A percentile compares a stretch with the other conserved stretches of the same genome.
Conservation (phyloP, 2,329 filamentous ascomycete genomes). For the Penicillium frequentans region DNA sequence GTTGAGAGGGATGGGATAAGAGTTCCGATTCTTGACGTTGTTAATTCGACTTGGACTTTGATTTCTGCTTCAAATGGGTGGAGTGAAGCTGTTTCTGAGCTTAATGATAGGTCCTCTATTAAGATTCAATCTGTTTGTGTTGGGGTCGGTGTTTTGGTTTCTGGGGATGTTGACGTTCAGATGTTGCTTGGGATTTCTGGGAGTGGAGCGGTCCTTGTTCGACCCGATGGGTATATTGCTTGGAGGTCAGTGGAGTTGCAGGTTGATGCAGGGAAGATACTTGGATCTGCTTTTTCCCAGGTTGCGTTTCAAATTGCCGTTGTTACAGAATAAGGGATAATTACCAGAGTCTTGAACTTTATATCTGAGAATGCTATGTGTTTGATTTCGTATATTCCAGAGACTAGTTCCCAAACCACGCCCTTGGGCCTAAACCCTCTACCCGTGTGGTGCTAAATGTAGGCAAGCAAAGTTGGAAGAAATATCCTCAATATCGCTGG, state of each 20-base stretch:
- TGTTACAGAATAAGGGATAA: background rate
- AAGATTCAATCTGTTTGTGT: constrained; percentile 10
- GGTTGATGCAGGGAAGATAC: background rate
- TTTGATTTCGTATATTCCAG: too few species aligned
- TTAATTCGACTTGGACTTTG: constrained; percentile 24
- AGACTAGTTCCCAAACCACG: too few species aligned
- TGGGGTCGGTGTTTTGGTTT: constrained; percentile 8
- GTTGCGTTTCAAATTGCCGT: constrained; percentile 2
- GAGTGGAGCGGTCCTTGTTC: constrained; percentile 31
- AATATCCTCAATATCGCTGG: background rate
- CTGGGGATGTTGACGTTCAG: constrained; percentile 15
- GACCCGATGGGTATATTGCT: constrained; percentile 38
- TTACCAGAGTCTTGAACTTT: too few species aligned
- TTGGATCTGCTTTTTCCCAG: background rate
- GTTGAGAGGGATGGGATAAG: constrained; percentile 21
- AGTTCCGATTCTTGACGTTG: constrained; percentile 34
- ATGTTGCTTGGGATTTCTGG: constrained; percentile 27
- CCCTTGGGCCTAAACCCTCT: background rate
- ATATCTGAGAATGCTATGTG: too few species aligned
- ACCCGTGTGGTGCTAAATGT: background rate
- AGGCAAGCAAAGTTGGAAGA: background rate
- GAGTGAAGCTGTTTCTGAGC: constrained; percentile 9
- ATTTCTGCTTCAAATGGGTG: constrained; percentile 22
- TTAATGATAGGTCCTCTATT: constrained; percentile 9
- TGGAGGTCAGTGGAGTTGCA: constrained; percentile 24